Percentiles rank a stretch among this genome's conserved stretches.
Evolutionary conservation across 1,284 basidiomycete genomes (phyloP).

Genomic region (Leccinum subrobustum): DNA sequence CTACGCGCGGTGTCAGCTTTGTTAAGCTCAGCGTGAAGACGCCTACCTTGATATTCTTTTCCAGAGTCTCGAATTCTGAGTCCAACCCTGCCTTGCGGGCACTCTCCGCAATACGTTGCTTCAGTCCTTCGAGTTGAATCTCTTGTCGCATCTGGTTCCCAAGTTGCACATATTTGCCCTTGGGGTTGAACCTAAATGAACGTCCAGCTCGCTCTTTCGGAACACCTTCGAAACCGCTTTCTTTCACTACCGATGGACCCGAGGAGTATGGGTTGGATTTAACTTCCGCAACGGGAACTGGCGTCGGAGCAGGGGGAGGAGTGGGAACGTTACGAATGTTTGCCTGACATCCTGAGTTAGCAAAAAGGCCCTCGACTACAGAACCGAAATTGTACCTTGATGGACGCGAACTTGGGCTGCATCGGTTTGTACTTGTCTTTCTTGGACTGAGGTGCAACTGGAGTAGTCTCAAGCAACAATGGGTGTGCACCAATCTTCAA

Average conservation of each 20-base stretch:
- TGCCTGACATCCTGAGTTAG: constrained; percentile 43
- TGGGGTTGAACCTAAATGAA: constrained; percentile 82
- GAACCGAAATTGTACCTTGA: constrained; percentile 53
- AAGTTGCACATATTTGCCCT: constrained; percentile 86
- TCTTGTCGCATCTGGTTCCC: constrained; percentile 86
- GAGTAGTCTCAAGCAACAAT: constrained; percentile 69
- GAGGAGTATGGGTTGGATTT: constrained; percentile 75
- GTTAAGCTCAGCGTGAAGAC: not conserved
- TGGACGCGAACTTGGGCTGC: constrained; percentile 95
- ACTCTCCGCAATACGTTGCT: constrained; percentile 89
- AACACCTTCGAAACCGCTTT: constrained; percentile 59
- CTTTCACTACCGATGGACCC: constrained; percentile 51
- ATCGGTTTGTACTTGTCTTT: constrained; percentile 94
- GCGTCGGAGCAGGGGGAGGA: constrained; percentile 55
- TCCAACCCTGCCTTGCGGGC: constrained; percentile 85
- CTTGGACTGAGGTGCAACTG: constrained; percentile 64
- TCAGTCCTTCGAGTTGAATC: constrained; percentile 85
- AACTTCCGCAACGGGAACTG: constrained; percentile 40
- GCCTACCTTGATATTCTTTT: constrained; percentile 66
- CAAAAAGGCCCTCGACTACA: not conserved
- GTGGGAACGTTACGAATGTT: constrained; percentile 72
- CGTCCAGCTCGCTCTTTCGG: constrained; percentile 71
- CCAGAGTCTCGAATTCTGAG: constrained; percentile 86
- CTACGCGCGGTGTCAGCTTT: constrained; percentile 37
- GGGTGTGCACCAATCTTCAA: constrained; percentile 90